Conservation (phyloP, 139 green algal genomes). For the Asterochloris sp. region DNA sequence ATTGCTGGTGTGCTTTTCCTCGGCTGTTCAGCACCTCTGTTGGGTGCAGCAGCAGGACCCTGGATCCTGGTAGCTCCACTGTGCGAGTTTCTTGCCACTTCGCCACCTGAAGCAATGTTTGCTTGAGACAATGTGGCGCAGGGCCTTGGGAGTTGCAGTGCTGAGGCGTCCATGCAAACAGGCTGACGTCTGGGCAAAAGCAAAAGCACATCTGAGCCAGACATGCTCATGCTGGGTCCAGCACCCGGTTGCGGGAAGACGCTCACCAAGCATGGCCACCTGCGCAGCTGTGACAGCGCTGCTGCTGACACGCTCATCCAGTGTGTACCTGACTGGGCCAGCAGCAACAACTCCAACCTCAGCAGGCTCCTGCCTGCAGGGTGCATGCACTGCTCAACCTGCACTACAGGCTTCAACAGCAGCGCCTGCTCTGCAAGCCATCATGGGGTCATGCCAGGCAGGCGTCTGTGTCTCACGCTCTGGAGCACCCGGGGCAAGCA, state of each 20-base stretch:
- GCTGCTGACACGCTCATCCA: conserved; percentile 22
- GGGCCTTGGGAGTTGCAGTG: background rate
- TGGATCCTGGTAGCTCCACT: background rate
- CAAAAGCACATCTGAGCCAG: background rate
- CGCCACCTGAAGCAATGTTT: conserved; percentile 11
- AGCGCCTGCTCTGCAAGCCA: background rate
- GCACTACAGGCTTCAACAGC: background rate
- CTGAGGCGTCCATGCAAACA: background rate
- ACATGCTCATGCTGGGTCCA: background rate
- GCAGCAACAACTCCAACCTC: conserved; percentile 46
- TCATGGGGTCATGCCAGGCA: background rate
- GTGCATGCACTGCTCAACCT: background rate
- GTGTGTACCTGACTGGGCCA: conserved; percentile 45
- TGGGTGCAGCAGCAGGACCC: background rate
- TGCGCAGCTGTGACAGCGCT: conserved; percentile 35
- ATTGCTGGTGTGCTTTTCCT: conserved; percentile 36
- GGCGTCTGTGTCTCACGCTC: background rate
- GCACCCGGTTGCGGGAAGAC: too few species aligned
- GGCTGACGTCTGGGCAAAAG: background rate
- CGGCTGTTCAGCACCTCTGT: background rate
- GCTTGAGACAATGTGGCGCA: background rate
- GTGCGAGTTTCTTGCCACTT: conserved; percentile 12
- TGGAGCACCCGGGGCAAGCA: too few species aligned
- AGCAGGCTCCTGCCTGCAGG: conserved; percentile 29
- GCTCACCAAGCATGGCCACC: conserved; percentile 62